A percentile compares a stretch with the other conserved stretches of the same genome.
Conservation (phyloP, 768 basidiomycete genomes). For the Chalciporus pseudorubinellus region DNA sequence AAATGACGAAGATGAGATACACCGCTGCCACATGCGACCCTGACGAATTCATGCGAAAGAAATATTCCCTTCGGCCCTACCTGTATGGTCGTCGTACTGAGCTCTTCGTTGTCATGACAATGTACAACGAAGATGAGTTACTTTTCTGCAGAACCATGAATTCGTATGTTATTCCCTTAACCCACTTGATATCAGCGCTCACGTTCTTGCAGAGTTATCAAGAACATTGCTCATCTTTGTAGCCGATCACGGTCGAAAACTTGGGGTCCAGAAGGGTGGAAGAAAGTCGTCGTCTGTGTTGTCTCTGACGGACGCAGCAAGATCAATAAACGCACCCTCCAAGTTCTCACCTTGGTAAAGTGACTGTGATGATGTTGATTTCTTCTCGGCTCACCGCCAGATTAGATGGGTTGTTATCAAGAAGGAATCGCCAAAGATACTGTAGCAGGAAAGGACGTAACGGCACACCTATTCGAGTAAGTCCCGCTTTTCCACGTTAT, state of each 20-base stretch:
- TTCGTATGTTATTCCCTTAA: conserved; percentile 46
- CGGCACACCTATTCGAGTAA: conserved; percentile 91
- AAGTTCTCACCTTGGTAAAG: conserved; percentile 77
- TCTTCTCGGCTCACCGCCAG: neutral
- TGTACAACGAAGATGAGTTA: conserved; percentile 91
- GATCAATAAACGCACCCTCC: conserved; percentile 87
- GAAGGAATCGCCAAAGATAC: conserved; percentile 90
- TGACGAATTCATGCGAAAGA: conserved; percentile 77
- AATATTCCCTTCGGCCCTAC: conserved; percentile 78
- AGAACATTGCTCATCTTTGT: conserved; percentile 82
- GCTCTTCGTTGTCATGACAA: conserved; percentile 94
- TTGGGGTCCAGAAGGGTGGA: conserved; percentile 89
- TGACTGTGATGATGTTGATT: conserved; percentile 6
- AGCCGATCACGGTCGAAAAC: conserved; percentile 65
- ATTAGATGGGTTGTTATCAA: conserved; percentile 81
- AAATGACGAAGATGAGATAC: conserved; percentile 83
- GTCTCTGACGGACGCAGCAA: conserved; percentile 85
- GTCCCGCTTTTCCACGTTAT: conserved; percentile 21
- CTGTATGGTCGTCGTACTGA: conserved; percentile 81
- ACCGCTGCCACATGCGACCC: conserved; percentile 89
- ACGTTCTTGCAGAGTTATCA: conserved; percentile 60
- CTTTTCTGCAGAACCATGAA: conserved; percentile 83
- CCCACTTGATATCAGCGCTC: conserved; percentile 3
- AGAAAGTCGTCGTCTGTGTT: conserved; percentile 86
- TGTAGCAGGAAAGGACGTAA: conserved; percentile 85